These are phyloP conservation scores for Phoenix roebelenii DNA, from an alignment of 176 grass and related monocot genomes.

Conservation along the genomic window DNA sequence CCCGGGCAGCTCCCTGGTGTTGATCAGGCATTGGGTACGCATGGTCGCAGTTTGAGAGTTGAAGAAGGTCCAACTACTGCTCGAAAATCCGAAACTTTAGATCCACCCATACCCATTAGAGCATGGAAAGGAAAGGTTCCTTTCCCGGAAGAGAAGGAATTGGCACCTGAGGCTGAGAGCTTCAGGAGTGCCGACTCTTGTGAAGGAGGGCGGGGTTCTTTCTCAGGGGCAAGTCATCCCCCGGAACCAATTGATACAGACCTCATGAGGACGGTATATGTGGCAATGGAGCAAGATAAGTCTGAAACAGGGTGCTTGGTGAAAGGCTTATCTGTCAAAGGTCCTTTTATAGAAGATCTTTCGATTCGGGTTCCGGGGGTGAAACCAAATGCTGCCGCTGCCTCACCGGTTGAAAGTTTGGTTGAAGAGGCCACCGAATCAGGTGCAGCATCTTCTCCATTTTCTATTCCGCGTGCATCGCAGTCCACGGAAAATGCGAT, in stretches of 20 bases:
- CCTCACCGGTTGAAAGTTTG: slow-evolving; percentile 24
- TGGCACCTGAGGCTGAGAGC: slow-evolving; percentile 50
- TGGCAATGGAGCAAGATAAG: slow-evolving; percentile 74
- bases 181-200: slow-evolving; percentile 69
- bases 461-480: slow-evolving; percentile 22
- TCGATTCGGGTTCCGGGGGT: slow-evolving; percentile 35
- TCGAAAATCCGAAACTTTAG: slow-evolving; percentile 21
- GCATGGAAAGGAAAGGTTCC: slow-evolving; percentile 56
- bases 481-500: slow-evolving; percentile 28
- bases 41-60: neutral
- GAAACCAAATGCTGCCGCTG: slow-evolving; percentile 33
- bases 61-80: neutral
- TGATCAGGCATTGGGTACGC: neutral
- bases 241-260: slow-evolving; percentile 84
- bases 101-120: slow-evolving; percentile 31
- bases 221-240: slow-evolving; percentile 81
- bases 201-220: slow-evolving; percentile 55
- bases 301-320: slow-evolving; percentile 32
- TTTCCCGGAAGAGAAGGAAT: slow-evolving; percentile 51
- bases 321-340: slow-evolving; percentile 54
- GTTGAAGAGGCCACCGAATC: slow-evolving; percentile 39
- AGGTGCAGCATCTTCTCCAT: slow-evolving; percentile 20
- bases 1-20: neutral
- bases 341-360: slow-evolving; percentile 67
- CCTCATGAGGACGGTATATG: slow-evolving; percentile 83